Percentiles rank a stretch among this genome's conserved stretches.
phyloP scores from a whole-genome alignment of 2,329 filamentous ascomycete species.

The Nothomitra cinnamomea region DNA sequence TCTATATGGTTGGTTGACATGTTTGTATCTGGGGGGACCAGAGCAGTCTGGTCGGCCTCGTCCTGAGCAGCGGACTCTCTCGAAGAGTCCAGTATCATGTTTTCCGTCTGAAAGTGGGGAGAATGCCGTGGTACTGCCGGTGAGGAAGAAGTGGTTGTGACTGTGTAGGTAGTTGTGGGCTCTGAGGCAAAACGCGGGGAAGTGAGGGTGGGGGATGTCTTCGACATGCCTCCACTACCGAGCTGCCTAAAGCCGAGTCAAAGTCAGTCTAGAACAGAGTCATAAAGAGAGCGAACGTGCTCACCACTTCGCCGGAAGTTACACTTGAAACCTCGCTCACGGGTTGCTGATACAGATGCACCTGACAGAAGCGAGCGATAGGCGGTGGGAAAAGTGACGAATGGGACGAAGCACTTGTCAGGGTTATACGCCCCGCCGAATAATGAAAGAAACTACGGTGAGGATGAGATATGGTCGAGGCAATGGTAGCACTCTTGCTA shows the following conservation, averaged over 20 bases:
- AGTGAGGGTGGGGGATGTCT: background rate
- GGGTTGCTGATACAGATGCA: background rate
- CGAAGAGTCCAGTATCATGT: background rate
- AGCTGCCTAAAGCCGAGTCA: background rate
- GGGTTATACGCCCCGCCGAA: background rate
- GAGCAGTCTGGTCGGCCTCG: background rate
- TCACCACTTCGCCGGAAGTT: background rate
- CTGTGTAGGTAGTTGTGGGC: background rate
- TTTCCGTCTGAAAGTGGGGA: background rate
- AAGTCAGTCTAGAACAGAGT: background rate
- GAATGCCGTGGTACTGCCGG: too few species aligned
- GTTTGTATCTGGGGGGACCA: background rate
- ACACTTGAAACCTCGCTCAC: background rate
- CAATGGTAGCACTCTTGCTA: background rate
- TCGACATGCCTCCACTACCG: background rate
- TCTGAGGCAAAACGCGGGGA: background rate
- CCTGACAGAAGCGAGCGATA: constrained; percentile 1
- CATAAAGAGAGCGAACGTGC: background rate
- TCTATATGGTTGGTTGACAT: background rate
- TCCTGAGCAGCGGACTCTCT: background rate
- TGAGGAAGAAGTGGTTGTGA: background rate
- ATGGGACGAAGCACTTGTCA: background rate
- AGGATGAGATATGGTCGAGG: background rate
- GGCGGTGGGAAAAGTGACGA: background rate
- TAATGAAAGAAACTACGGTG: too few species aligned